Conservation (phyloP, 768 basidiomycete species). For the Pisolithus tinctorius region DNA sequence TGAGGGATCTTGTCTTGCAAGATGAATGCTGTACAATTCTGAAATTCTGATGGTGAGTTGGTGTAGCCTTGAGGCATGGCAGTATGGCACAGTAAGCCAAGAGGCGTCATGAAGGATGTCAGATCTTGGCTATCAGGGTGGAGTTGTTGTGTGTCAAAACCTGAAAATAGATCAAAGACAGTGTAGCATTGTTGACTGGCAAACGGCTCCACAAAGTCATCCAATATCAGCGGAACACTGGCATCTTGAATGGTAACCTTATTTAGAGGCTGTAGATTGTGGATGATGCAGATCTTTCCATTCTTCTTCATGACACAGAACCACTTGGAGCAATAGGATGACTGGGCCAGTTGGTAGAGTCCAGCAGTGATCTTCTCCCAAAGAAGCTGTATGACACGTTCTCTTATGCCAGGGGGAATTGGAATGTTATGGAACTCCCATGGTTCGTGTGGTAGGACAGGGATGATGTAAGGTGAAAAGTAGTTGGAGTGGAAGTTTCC, state of each 20-base stretch:
- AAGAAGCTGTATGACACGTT: conserved; percentile 9
- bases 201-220: too few species aligned
- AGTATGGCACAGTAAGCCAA: too few species aligned
- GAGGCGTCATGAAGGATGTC: too few species aligned
- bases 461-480: conserved; percentile 27
- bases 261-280: conserved; percentile 17
- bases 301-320: conserved; percentile 31
- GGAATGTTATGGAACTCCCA: conserved; percentile 25
- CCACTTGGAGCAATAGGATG: conserved; percentile 32
- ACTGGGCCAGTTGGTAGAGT: conserved; percentile 33
- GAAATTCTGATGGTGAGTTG: too few species aligned
- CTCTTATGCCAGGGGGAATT: conserved; percentile 22
- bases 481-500: conserved; percentile 15
- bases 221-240: too few species aligned
- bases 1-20: conserved; percentile 35
- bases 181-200: too few species aligned
- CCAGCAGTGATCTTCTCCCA: conserved; percentile 29
- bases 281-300: conserved; percentile 14
- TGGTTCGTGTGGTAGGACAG: conserved; percentile 27
- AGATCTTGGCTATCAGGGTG: too few species aligned
- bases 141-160: too few species aligned
- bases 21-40: conserved; percentile 9
- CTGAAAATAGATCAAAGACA: too few species aligned
- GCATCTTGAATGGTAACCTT: conserved; percentile 1
- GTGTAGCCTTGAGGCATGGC: too few species aligned